These are phyloP conservation scores for Anisodus acutangulus DNA, from an alignment of 257 asterid species.

Conservation along the genomic window DNA sequence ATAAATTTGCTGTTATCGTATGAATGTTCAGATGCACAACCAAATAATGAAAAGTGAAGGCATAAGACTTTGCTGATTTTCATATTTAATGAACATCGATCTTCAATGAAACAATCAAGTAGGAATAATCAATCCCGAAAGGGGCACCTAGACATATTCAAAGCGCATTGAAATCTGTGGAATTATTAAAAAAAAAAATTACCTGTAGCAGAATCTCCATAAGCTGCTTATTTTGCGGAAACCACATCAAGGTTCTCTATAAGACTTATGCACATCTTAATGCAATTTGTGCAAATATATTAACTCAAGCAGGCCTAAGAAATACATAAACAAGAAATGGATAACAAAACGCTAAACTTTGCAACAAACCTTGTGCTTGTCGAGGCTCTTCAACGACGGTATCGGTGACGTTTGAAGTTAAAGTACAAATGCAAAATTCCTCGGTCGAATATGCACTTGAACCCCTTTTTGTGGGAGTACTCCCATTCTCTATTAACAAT, in stretches of 20 bases:
- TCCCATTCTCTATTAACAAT: slow-evolving; percentile 90
- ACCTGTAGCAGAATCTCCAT: neutral
- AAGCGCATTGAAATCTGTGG: neutral
- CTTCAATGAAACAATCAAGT: neutral
- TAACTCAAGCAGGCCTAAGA: neutral
- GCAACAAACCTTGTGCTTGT: neutral
- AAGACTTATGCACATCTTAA: neutral
- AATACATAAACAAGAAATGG: slow-evolving; percentile 3
- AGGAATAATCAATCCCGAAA: neutral
- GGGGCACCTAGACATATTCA: neutral
- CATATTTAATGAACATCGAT: neutral
- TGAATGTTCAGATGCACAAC: neutral
- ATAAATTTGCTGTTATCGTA: neutral
- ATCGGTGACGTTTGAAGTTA: slow-evolving; percentile 84
- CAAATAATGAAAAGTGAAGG: neutral
- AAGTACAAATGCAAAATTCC: slow-evolving; percentile 80
- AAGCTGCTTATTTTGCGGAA: neutral
- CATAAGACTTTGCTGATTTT: neutral
- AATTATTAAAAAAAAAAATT: too few relatives aligned
- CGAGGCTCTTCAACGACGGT: slow-evolving; percentile 62
- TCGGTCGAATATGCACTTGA: slow-evolving; percentile 74
- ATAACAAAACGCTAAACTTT: neutral
- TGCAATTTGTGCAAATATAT: neutral
- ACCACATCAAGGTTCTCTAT: neutral
- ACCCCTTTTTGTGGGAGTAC: slow-evolving; percentile 85